Evolutionary conservation across 2,329 filamentous ascomycete genomes (phyloP), one percentile per base, ranked within the genome.

Genomic region (Ophiostoma australiae): DNA sequence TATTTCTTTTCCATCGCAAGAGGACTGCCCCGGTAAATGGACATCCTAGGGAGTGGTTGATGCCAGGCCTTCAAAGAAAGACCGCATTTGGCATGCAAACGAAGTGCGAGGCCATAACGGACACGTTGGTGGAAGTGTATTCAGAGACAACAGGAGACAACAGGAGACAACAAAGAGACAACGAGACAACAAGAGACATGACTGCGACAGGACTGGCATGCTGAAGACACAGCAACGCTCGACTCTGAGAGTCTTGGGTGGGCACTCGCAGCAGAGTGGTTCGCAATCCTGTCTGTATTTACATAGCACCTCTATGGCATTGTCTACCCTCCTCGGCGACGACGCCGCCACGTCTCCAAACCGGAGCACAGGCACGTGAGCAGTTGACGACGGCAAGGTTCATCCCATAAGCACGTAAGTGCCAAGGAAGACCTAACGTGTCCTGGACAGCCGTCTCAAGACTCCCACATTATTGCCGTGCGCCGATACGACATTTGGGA

Each of bases 391-490:
- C 11, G n/a, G n/a, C 23, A 58, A 27, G 52, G 52, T 10, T 63
- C 58, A 35, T 63, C 58, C 23, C 52, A 63, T 63, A 63, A 35
- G 58, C 58, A 63, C 58, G 58, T 63, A 63, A 63, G 3, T 31
- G 52, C 52, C 52, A 27, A 58, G 23, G 23, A 6, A 20, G 5
- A 48, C 8, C n/a, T 63, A 48, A 48, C 44, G 44, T 20, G 20
- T 5, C 20, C 6, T 48, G 7, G 17, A 44, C 6, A 48, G 37
- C 27, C 27, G 1, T 31, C 39, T 41, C 44, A 6, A 48, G 5
- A 48, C 17, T 48, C 20, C 11, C 44, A 48, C n/a, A 63, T 35
- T 63, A 63, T 4, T 23, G 23, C n/a, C 52, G 27, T 58, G 23
- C n/a, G 11, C 6, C 55, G 37, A 65, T 65, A 65, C 17, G 33